Evolutionary conservation across 2,329 filamentous ascomycete genomes (phyloP), one percentile per base, ranked within the genome.

Genomic region (Rhynchosporium agropyri): DNA sequence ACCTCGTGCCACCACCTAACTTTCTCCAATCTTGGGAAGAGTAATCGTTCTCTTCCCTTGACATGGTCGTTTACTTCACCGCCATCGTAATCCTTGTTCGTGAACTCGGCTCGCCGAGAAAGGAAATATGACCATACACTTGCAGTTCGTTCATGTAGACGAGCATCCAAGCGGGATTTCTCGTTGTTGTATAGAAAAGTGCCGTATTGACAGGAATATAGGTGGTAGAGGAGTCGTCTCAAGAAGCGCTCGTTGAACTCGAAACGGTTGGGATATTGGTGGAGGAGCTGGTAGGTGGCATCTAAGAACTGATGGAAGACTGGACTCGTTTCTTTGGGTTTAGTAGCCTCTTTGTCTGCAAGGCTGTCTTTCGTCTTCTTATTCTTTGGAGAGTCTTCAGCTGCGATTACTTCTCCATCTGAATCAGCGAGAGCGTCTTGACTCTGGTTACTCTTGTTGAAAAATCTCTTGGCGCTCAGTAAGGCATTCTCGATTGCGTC

Each of bases 271-370:
- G 92, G 92, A 71, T 94, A 82, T 74, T 98, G 95, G 65, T 90
- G 83, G 29, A 96, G 79, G 33, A 99, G 81, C 75, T 99, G 95
- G 74, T 95, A 98, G 1, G 91, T 92, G 43, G 92, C 92, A 73
- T 98, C 95, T 9, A 99, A 84, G 76, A 98, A 99, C 74, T 99
- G 95, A 72, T 99, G 95, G 76, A 99, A 99, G 29, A 99, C 91
- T 0, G 95, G 95, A 64, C 92, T 96, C 40, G 96, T 90, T 79
- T 98, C 95, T 69, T 91, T 95, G n/a, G 88, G 87, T 63, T 87
- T 87, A 0, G 92, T 97, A 9, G 87, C 84, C 69, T 91, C 86
- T 68, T 84, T 84, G 62, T 88, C 83, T 49, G 80, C 77, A 7
- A 76, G 74, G 38, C 74, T 75, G 43, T 77, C 73, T 58, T 73